These are phyloP conservation scores for Zea mays DNA, from an alignment of 176 grass and related monocot species.

Conservation along the genomic window DNA sequence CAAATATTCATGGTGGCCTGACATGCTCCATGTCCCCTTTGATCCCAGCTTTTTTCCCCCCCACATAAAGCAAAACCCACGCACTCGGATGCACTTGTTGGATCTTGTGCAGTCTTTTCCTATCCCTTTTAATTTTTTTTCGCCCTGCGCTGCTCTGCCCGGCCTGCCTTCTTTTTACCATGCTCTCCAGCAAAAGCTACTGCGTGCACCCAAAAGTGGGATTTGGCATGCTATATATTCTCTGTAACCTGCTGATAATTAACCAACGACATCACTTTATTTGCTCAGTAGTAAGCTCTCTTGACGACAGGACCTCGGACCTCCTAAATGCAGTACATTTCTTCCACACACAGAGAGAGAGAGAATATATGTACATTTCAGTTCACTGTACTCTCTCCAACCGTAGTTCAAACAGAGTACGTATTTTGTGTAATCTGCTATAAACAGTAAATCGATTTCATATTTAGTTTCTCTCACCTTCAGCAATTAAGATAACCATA, in stretches of 20 bases:
- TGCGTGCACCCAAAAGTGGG: conserved; percentile 34
- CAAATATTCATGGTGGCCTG: conserved; percentile 41
- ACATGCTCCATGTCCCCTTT: conserved; percentile 59
- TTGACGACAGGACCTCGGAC: not conserved
- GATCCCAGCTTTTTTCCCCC: conserved; percentile 53
- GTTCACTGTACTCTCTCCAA: not conserved
- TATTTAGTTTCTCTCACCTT: not conserved
- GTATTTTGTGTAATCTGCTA: not conserved
- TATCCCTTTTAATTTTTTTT: conserved; percentile 3
- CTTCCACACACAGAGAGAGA: not conserved
- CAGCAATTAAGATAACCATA: not conserved
- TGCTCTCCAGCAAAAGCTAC: conserved; percentile 35
- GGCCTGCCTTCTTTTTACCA: conserved; percentile 26
- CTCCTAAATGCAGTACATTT: not conserved
- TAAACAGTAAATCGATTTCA: not conserved
- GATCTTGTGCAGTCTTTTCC: conserved; percentile 49
- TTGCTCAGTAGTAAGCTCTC: not conserved
- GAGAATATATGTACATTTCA: not conserved
- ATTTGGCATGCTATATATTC: conserved; percentile 40
- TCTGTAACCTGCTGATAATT: conserved; percentile 19
- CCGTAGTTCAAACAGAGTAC: not conserved
- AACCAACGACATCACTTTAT: conserved; percentile 4
- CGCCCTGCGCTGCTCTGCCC: not conserved
- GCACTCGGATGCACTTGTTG: conserved; percentile 60
- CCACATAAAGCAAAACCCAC: conserved; percentile 54